These are phyloP conservation scores for Diaporthe capsici DNA, from an alignment of 2,329 filamentous ascomycete genomes.

Conservation along the genomic window DNA sequence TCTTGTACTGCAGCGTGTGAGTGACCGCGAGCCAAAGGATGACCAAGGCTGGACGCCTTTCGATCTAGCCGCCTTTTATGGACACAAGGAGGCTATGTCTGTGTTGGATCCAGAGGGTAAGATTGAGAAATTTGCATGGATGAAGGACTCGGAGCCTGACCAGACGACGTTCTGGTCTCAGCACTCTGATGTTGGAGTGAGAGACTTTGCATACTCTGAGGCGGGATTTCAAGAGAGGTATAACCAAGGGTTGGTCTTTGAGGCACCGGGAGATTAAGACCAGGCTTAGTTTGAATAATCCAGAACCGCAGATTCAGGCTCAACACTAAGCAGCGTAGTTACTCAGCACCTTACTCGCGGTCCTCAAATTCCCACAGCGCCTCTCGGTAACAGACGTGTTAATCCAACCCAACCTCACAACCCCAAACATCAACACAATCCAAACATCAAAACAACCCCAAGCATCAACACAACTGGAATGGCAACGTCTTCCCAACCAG, in stretches of 20 bases:
- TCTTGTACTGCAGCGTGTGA: constrained; percentile 1
- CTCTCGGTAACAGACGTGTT: no score
- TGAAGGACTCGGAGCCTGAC: background rate
- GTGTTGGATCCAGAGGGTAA: background rate
- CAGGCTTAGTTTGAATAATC: background rate
- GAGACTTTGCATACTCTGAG: constrained; percentile 7
- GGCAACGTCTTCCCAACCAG: constrained; percentile 11
- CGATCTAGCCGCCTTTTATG: constrained; percentile 2
- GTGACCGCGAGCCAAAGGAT: constrained; percentile 1
- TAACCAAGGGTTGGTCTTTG: background rate
- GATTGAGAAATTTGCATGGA: background rate
- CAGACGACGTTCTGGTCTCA: background rate
- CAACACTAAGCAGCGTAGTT: no score
- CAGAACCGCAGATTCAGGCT: background rate
- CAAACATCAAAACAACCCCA: background rate
- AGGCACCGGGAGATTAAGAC: background rate
- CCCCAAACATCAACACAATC: no score
- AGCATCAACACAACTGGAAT: background rate
- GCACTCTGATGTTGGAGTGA: background rate
- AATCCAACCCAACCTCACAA: no score
- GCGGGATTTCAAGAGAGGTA: background rate
- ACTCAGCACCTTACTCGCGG: no score
- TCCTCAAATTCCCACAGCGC: no score
- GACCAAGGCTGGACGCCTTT: background rate
- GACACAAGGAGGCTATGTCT: constrained; percentile 4